phyloP scores from a whole-genome alignment of 176 grass and related monocot genomes.

The Eleusine coracana region DNA sequence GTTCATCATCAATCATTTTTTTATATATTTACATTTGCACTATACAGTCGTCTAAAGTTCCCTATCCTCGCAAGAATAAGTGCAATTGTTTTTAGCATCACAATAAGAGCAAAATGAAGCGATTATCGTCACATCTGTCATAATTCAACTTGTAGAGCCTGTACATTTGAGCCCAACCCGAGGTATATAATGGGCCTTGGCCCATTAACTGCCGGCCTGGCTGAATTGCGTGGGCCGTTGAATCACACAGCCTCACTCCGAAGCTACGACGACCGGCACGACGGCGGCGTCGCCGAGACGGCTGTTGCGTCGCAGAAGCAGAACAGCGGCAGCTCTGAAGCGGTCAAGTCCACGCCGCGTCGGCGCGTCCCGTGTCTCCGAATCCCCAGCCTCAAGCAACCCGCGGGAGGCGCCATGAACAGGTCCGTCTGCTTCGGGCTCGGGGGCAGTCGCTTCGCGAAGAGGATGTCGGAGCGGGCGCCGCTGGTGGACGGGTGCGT shows the following conservation, averaged over 20 bases:
- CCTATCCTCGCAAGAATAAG: no score
- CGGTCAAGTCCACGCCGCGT: conserved; percentile 44
- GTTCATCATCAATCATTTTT: background rate
- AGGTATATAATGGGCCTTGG: background rate
- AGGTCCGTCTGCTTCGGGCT: conserved; percentile 61
- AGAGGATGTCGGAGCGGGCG: conserved; percentile 33
- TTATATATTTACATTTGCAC: no score
- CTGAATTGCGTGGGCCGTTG: background rate
- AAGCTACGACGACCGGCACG: conserved; percentile 6
- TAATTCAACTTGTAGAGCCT: background rate
- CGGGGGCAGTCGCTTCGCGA: conserved; percentile 26
- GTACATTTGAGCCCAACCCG: background rate
- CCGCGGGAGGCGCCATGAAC: conserved; percentile 32
- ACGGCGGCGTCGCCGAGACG: conserved; percentile 23
- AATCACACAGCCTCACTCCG: background rate
- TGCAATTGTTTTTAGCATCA: no score
- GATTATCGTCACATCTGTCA: background rate
- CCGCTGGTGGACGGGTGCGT: conserved; percentile 53
- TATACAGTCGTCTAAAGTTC: no score
- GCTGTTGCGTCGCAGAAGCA: conserved; percentile 21
- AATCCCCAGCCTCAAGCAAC: background rate
- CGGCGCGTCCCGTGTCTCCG: conserved; percentile 14
- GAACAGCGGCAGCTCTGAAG: background rate
- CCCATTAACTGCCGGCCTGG: background rate
- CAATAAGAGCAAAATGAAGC: background rate